Evolutionary conservation across 768 basidiomycete species (phyloP).

Genomic region (Lactarius sp.): DNA sequence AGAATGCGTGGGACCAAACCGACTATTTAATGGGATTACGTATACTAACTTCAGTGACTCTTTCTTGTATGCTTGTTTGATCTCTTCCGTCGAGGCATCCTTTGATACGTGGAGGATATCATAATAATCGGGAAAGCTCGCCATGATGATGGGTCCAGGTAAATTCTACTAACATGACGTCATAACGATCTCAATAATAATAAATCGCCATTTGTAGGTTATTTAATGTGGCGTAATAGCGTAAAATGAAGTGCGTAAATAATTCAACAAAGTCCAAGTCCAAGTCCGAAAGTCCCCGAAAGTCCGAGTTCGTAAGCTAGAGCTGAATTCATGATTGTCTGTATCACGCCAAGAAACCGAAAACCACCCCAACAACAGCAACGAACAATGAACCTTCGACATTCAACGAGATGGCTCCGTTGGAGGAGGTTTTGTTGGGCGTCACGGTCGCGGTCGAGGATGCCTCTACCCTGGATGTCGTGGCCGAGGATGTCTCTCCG

Average conservation of each 20-base stretch:
- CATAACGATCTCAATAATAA: background rate
- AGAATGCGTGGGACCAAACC: slow-evolving; percentile 17
- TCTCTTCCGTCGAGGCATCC: slow-evolving; percentile 61
- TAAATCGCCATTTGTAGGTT: background rate
- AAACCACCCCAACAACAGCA: slow-evolving; percentile 3
- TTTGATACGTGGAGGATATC: slow-evolving; percentile 49
- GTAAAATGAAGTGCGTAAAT: no score
- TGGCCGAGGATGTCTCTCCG: background rate
- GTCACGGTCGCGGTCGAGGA: background rate
- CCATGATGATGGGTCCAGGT: slow-evolving; percentile 40
- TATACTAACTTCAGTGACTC: slow-evolving; percentile 62
- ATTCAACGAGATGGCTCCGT: background rate
- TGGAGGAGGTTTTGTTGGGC: background rate
- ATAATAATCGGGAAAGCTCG: slow-evolving; percentile 79
- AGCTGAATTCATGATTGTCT: slow-evolving; percentile 33
- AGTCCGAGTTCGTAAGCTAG: background rate
- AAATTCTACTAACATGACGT: background rate
- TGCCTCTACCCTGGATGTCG: no score
- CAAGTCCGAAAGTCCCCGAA: background rate
- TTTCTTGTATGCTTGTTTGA: slow-evolving; percentile 72
- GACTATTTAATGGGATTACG: background rate
- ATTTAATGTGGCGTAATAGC: background rate
- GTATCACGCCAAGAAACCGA: slow-evolving; percentile 35
- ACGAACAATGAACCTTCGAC: slow-evolving; percentile 30
- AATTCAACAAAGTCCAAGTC: no score